These are phyloP conservation scores for Cyberlindnera amylophila DNA, from an alignment of 805 yeast species.

Conservation along the genomic window DNA sequence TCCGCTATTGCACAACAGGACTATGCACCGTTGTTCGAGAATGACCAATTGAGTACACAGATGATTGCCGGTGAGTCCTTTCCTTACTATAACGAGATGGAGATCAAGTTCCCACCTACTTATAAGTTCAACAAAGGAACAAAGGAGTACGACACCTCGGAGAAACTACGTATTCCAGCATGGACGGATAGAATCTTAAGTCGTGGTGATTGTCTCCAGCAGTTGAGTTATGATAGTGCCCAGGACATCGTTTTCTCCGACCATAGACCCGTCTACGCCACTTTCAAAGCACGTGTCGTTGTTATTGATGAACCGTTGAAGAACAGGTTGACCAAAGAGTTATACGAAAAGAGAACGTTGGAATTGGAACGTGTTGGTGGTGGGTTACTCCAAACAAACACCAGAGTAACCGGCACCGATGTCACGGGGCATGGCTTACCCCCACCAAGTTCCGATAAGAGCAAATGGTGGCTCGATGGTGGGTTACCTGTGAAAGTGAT, in stretches of 20 bases:
- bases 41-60: constrained; percentile 78
- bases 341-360: constrained; percentile 45
- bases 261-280: constrained; percentile 89
- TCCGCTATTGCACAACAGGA: constrained; percentile 43
- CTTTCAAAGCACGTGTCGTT: constrained; percentile 62
- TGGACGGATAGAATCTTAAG: constrained; percentile 92
- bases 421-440: constrained; percentile 52
- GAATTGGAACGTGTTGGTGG: constrained; percentile 21
- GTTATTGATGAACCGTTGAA: constrained; percentile 58
- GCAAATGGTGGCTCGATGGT: constrained; percentile 90
- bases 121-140: constrained; percentile 90
- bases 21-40: constrained; percentile 48
- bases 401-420: constrained; percentile 17
- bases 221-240: constrained; percentile 60
- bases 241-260: constrained; percentile 67
- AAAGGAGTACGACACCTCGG: constrained; percentile 77
- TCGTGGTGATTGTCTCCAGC: constrained; percentile 42
- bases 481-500: constrained; percentile 56
- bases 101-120: constrained; percentile 61
- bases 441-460: constrained; percentile 79
- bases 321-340: constrained; percentile 45
- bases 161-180: constrained; percentile 88
- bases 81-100: constrained; percentile 62
- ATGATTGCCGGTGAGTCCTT: constrained; percentile 73
- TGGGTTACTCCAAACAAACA: constrained; percentile 1